These are phyloP conservation scores for Phylloporus sp. DNA, from an alignment of 768 basidiomycete species.

Conservation along the genomic window DNA sequence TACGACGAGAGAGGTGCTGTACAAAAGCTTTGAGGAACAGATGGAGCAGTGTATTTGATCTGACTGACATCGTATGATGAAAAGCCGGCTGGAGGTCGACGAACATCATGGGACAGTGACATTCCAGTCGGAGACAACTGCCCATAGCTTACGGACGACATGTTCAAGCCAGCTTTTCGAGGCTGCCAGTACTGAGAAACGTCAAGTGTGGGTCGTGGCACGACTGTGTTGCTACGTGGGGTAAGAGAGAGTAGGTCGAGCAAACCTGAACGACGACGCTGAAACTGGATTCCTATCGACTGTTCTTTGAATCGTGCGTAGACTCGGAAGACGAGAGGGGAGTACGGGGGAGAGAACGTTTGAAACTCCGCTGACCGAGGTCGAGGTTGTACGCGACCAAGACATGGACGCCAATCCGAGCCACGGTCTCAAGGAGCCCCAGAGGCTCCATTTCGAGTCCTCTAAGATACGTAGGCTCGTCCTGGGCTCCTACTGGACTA, in stretches of 20 bases:
- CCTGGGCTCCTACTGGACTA: constrained; percentile 70
- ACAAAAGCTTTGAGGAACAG: constrained; percentile 19
- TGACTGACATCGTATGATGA: constrained; percentile 31
- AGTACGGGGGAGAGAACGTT: constrained; percentile 24
- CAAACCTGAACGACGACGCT: constrained; percentile 1
- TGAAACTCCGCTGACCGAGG: constrained; percentile 30
- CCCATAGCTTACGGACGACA: constrained; percentile 28
- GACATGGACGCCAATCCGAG: constrained; percentile 21
- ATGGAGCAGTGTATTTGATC: constrained; percentile 15
- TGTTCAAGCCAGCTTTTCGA: constrained; percentile 7
- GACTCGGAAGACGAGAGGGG: constrained; percentile 14
- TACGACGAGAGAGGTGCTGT: constrained; percentile 34
- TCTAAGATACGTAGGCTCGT: constrained; percentile 50
- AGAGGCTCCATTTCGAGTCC: constrained; percentile 49
- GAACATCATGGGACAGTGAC: constrained; percentile 24
- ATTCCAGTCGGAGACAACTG: constrained; percentile 24
- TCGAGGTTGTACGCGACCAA: constrained; percentile 7
- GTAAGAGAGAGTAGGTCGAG: constrained; percentile 6
- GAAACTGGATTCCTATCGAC: constrained; percentile 4
- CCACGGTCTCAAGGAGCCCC: constrained; percentile 39
- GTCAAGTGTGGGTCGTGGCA: constrained; percentile 3
- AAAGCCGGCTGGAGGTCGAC: constrained; percentile 23
- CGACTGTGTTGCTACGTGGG: neutral
- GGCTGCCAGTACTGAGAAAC: constrained; percentile 3
- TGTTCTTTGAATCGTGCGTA: constrained; percentile 5